Evolutionary conservation across 2,329 filamentous ascomycete species (phyloP).

Genomic region (Penicillium sp.): DNA sequence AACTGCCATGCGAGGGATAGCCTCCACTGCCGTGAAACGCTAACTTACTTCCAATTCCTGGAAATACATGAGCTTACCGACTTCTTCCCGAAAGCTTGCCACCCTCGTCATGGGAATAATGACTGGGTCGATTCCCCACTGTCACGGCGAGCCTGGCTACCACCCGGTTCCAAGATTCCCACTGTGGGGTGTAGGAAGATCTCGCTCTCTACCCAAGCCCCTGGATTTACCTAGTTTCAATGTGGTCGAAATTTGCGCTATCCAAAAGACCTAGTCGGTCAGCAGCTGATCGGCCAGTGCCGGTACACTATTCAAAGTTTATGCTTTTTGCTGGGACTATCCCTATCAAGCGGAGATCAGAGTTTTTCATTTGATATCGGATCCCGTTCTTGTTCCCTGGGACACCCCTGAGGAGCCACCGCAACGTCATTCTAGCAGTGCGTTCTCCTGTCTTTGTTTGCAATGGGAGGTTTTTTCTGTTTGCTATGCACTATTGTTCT

Average conservation of each 20-base stretch:
- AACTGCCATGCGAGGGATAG: constrained; percentile 12
- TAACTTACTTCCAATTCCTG: constrained; percentile 14
- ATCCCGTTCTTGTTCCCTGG: not conserved
- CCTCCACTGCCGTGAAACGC: constrained; percentile 12
- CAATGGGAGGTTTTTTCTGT: no score
- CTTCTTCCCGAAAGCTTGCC: constrained; percentile 6
- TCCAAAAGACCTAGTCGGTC: constrained; percentile 7
- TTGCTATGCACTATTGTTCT: no score
- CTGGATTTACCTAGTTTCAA: not conserved
- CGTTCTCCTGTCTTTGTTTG: no score
- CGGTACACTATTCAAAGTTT: no score
- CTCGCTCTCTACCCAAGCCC: constrained; percentile 14
- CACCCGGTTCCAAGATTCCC: constrained; percentile 8
- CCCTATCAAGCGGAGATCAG: constrained; percentile 16
- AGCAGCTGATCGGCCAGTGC: constrained; percentile 12
- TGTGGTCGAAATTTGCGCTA: not conserved
- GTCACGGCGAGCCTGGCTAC: constrained; percentile 6
- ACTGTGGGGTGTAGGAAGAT: constrained; percentile 18
- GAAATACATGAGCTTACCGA: constrained; percentile 11
- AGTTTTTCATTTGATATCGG: constrained; percentile 8
- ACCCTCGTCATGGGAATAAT: constrained; percentile 1
- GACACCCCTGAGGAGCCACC: not conserved
- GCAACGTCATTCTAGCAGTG: no score
- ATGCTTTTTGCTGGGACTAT: not conserved
- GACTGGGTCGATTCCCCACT: not conserved